Base-by-base conservation (phyloP, 2,329 filamentous ascomycete genomes). In the Elsinoe perseae region DNA sequence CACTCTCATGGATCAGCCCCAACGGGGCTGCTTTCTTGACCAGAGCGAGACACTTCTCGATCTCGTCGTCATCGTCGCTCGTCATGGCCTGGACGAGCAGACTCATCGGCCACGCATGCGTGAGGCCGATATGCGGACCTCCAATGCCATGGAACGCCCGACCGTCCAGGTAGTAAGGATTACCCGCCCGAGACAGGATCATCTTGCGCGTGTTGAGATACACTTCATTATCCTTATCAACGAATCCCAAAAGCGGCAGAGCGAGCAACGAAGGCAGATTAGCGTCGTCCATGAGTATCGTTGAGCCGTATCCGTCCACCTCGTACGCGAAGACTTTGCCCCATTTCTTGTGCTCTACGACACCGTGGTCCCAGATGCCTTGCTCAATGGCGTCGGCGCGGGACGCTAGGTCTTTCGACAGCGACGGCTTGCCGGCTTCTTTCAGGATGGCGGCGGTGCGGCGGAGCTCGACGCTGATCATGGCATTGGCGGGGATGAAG, bases 91-190 rank as follows among this genome's bases (percentile, higher is more conserved):
- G 91, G 18, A 96, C 81, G 7, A 98, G 77, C 60, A 96, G 75
- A 68, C 88, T 93, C 90, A 98, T 97, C 0, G 93, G 93, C 93
- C 93, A 98, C 6, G 92, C 93, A 62, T 95, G 88, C 64, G 81
- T 76, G n/a, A 95, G 74, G 0, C 93, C 93, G 62, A 96, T 86
- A 62, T 85, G 82, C 28, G 82, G 82, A 1, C 90, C 93, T 64
- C 93, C 93, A 63, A 98, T 95, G 5, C 93, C 93, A 50, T 82
- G 80, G 66, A 98, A 95, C 0, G 81, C 82, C 14, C 73, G 74
- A 1, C 93, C 93, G 23, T 78, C 77, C 5, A 98, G 77, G 68
- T 84, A 97, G 69, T 96, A 98, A 0, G 93, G 93, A 66, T 98
- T 98, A 0, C 87, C 85, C 0, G 75, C 63, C 66, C 85, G 86